phyloP scores from a whole-genome alignment of 2,329 filamentous ascomycete species.

The Dryadomyces sulphureus region DNA sequence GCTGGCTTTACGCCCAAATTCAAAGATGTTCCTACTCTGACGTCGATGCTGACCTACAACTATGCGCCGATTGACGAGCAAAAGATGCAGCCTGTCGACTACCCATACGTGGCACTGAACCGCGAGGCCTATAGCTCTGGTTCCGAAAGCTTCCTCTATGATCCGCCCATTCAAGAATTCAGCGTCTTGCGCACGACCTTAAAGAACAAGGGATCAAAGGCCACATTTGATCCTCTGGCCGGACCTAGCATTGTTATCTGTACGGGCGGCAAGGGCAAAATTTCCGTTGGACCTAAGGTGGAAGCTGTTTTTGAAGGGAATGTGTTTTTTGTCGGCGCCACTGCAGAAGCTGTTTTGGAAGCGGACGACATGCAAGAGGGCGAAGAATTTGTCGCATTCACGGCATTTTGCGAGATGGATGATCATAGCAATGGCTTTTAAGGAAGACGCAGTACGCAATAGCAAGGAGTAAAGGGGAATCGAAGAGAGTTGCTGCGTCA shows the following conservation, averaged over 20 bases:
- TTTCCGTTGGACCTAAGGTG: slow-evolving; percentile 70
- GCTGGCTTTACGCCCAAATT: slow-evolving; percentile 97
- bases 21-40: slow-evolving; percentile 84
- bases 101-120: slow-evolving; percentile 75
- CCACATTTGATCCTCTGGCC: slow-evolving; percentile 71
- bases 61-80: slow-evolving; percentile 91
- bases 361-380: slow-evolving; percentile 38
- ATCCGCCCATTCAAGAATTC: slow-evolving; percentile 95
- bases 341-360: slow-evolving; percentile 69
- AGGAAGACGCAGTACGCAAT: too few species aligned
- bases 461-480: too few species aligned
- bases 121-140: slow-evolving; percentile 64
- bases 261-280: slow-evolving; percentile 67
- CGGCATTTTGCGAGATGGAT: slow-evolving; percentile 81
- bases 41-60: slow-evolving; percentile 84
- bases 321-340: slow-evolving; percentile 77
- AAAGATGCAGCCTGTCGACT: slow-evolving; percentile 77
- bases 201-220: slow-evolving; percentile 58
- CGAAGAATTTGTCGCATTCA: slow-evolving; percentile 74
- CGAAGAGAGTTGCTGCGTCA: too few species aligned
- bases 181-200: slow-evolving; percentile 72
- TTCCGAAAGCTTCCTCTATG: slow-evolving; percentile 63
- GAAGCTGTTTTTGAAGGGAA: slow-evolving; percentile 60
- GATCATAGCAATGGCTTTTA: slow-evolving; percentile 22
- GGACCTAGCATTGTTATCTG: slow-evolving; percentile 91